Evolutionary conservation across 2,329 filamentous ascomycete species (phyloP), one percentile per base, ranked within the genome.

Genomic region (Cryoendolithus antarcticus): DNA sequence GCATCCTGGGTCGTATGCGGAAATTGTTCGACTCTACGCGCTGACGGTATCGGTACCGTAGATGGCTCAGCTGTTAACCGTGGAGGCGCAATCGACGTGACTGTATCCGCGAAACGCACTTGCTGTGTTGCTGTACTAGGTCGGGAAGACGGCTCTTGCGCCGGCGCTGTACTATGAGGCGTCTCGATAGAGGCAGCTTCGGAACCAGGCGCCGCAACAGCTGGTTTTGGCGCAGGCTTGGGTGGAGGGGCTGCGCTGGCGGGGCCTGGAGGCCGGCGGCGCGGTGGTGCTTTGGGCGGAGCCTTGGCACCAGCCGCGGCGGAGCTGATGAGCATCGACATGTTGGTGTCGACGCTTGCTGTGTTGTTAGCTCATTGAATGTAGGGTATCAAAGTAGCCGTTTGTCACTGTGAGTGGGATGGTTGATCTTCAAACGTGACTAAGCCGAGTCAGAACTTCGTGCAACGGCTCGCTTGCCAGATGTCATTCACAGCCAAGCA

Each of bases 241-340:
- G 48, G 37, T 5, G 44, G 29, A 11, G 46, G 31, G 24, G 30
- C 30, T 13, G 35, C 5, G 24, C 42, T 42, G 3, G 30, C 29
- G 37, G 45, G 19, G 48, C 55, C 52, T 15, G 56, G 57, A 33
- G 53, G 56, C 36, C 66, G 62, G 24, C 66, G 58, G 37, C 66
- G 62, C 31, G 59, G 58, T 24, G 61, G 57, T 35, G 59, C 63
- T 47, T 69, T 70, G 30, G 68, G 67, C 4, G 63, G 65, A 42
- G 67, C 62, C 49, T 65, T 66, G 49, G 65, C 69, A 52, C 62
- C 62, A 11, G 63, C 61, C 45, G 73, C 70, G 32, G 65, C 69
- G 39, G 71, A 74, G 50, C 67, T 72, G 44, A 70, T 71, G 33
- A 73, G 63, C 12, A 51, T 46, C 34, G 69, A 65, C 60, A 70